Percentiles rank a stretch among this genome's conserved stretches.
Evolutionary conservation across 345 rosid species (phyloP).

Genomic region (Salix udensis): DNA sequence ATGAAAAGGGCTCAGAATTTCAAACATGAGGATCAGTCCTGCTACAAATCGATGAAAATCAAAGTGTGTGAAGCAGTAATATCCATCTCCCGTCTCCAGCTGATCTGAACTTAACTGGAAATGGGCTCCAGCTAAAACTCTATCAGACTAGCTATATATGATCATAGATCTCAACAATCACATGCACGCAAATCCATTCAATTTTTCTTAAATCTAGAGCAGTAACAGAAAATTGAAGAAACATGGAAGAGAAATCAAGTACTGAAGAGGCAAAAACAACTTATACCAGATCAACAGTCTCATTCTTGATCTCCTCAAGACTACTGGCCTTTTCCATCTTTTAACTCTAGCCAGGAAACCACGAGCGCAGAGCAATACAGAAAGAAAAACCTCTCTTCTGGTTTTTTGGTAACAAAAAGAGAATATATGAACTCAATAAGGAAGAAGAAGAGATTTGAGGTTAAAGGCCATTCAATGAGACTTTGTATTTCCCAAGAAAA

Average conservation of each 20-base stretch:
- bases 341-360: neutral
- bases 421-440: neutral
- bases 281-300: conserved; percentile 27
- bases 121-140: neutral
- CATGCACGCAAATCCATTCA: neutral
- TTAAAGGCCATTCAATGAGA: conserved; percentile 21
- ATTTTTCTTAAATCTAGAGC: neutral
- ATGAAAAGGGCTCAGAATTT: neutral
- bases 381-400: neutral
- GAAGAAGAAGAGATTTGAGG: neutral
- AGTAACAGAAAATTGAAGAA: neutral
- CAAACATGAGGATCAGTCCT: too few species aligned
- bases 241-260: neutral
- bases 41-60: neutral
- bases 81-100: neutral
- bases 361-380: neutral
- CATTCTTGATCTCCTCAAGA: conserved; percentile 29
- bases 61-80: neutral
- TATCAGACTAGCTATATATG: neutral
- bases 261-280: too few species aligned
- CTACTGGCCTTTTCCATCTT: conserved; percentile 15
- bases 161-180: neutral
- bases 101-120: neutral
- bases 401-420: neutral
- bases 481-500: conserved; percentile 22